Conservation (phyloP, 1,284 basidiomycete species). For the Papiliotrema nemorosa region DNA sequence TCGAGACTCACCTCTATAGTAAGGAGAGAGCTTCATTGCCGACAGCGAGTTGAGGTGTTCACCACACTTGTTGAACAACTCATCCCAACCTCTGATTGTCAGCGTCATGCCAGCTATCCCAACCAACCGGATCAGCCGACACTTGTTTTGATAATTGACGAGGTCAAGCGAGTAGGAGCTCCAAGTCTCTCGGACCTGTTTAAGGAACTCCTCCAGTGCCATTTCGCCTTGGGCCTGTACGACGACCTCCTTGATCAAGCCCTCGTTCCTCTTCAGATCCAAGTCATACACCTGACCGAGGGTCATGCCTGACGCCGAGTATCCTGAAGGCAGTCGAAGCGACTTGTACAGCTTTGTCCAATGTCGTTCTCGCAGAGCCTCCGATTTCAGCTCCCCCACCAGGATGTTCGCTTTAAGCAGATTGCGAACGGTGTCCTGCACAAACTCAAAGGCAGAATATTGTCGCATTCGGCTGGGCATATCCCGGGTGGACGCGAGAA, state of each 20-base stretch:
- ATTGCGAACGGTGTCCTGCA: slow-evolving; percentile 82
- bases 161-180: slow-evolving; percentile 92
- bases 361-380: slow-evolving; percentile 94
- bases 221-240: slow-evolving; percentile 98
- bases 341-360: slow-evolving; percentile 97
- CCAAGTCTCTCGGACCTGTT: slow-evolving; percentile 96
- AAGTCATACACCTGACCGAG: slow-evolving; percentile 96
- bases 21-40: slow-evolving; percentile 96
- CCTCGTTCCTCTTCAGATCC: slow-evolving; percentile 90
- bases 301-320: slow-evolving; percentile 76
- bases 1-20: slow-evolving; percentile 72
- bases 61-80: slow-evolving; percentile 91
- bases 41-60: slow-evolving; percentile 94
- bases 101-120: not conserved
- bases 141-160: slow-evolving; percentile 98
- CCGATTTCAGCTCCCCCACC: slow-evolving; percentile 90
- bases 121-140: slow-evolving; percentile 79
- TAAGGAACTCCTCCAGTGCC: slow-evolving; percentile 90
- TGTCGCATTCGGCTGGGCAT: slow-evolving; percentile 99
- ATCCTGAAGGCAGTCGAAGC: slow-evolving; percentile 64
- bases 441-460: slow-evolving; percentile 97
- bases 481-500: slow-evolving; percentile 87
- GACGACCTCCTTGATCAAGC: slow-evolving; percentile 87
- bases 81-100: slow-evolving; percentile 82
- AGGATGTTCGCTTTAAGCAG: slow-evolving; percentile 86